Percentiles rank a stretch among this genome's conserved stretches.
Conservation (phyloP, 164 flowering plant species). For the Liriodendron chinense region DNA sequence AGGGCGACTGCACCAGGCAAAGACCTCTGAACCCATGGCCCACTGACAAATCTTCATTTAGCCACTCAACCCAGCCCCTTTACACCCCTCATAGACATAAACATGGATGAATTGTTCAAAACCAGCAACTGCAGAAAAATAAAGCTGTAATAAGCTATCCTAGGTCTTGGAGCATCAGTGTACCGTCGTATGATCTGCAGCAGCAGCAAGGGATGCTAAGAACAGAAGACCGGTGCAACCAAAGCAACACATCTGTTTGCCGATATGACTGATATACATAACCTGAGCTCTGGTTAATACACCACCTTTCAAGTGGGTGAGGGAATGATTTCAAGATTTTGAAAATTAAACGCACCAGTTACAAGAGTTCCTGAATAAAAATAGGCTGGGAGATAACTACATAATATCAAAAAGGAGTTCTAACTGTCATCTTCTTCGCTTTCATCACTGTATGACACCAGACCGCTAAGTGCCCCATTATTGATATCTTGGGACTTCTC, state of each 20-base stretch:
- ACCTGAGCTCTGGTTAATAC: background rate
- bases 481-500: slow-evolving; percentile 15
- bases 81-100: no score
- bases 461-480: slow-evolving; percentile 23
- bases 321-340: background rate
- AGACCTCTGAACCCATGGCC: no score
- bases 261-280: background rate
- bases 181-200: no score
- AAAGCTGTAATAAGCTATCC: no score
- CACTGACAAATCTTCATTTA: no score
- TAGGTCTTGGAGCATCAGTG: no score
- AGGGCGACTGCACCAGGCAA: no score
- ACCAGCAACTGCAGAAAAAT: no score
- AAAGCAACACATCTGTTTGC: background rate
- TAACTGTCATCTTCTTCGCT: slow-evolving; percentile 67
- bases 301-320: background rate
- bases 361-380: background rate
- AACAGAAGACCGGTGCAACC: background rate
- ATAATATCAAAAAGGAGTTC: no score
- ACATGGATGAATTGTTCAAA: no score
- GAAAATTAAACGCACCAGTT: background rate
- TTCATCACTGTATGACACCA: slow-evolving; percentile 88
- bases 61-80: no score
- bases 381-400: background rate
- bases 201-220: background rate